Base-by-base conservation (phyloP, 371 early-diverging fungal genomes). In the Syncephalis fuscata region DNA sequence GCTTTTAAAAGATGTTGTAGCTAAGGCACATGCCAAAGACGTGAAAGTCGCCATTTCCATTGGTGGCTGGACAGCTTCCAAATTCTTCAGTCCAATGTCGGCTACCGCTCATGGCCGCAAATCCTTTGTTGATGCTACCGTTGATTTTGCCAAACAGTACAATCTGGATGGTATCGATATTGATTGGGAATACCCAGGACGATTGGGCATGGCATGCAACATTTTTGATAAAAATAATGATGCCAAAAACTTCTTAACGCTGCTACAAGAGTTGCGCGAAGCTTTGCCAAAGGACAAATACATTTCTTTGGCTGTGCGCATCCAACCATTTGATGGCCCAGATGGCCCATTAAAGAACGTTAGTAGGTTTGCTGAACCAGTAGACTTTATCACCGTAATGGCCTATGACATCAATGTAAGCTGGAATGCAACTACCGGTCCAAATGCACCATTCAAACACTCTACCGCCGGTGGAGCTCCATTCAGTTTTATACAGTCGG, bases 171-270 rank as follows among this genome's bases (percentile, higher is more conserved):
- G 76, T 10, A 56, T 48, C 48, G 62, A 54, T 54, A 51, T 54
- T 11, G 79, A 76, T 56, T 86, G 82, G 86, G 87, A 88, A 54
- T 86, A 79, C 50, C 85, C 87, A n/a, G 83, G 74, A 11, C 64
- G 73, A 14, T 61, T 71, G 45, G 85, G 76, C 3, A 68, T 75
- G 21, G 73, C 70, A 7, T 80, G 83, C 56, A 88, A 85, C 54
- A 59, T 63, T 22, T 51, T 67, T 39, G 63, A 65, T 40, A 54
- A 55, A 10, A 44, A 51, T 27, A 58, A 77, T 10, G 80, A 84
- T 46, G 57, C 73, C 14, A 67, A 54, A 36, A 79, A 81, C 54
- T 65, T 73, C 37, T 53, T 81, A 50, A 61, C 57, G 2, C 62
- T 85, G 9, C 58, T 87, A 1, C 53, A 68, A 36, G 78, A 78